Evolutionary conservation across 768 basidiomycete species (phyloP), one percentile per base, ranked within the genome.

Genomic region (Astraeus odoratus): DNA sequence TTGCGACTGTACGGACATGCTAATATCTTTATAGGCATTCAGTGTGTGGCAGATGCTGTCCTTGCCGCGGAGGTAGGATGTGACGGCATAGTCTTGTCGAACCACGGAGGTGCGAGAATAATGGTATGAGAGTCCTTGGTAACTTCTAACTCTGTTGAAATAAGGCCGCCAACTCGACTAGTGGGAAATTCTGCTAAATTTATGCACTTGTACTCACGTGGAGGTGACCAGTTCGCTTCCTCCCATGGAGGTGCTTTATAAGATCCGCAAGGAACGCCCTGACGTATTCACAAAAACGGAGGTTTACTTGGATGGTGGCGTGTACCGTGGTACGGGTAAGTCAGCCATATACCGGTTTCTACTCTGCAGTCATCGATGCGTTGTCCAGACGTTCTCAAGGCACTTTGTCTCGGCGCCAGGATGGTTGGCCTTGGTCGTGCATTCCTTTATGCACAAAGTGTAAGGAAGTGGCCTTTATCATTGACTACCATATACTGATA

Each of bases 11-110:
- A 24, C 19, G 7, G 19, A 22, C 15, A 22, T 16, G 10, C 22
- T 20, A 7, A 38, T 24, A n/a, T 18, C 15, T 8, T 12, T 27
- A 3, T 43, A 85, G 83, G 83, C n/a, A 67, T 87, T 42, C 84
- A 87, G 67, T 83, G 80, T 54, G 80, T 84, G 48, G 75, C 80
- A 64, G 94, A 96, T 66, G 91, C 87, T 2, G 78, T 89, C 33
- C 76, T 91, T 37, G 92, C 92, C 23, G 79, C 76, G 15, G 81
- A 93, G 49, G 76, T 83, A 24, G 89, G 91, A 10, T 83, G 88
- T 15, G 83, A 94, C 46, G 94, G 86, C 4, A 90, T 97, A 50
- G 71, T 94, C 45, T 66, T 97, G 8, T 89, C 86, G 1, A 97
- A 97, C 53, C 94, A 97, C 54, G 94, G 94, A 44, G 94, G 89